Evolutionary conservation across 2,329 filamentous ascomycete species (phyloP).

Genomic region (Colletotrichum lupini): DNA sequence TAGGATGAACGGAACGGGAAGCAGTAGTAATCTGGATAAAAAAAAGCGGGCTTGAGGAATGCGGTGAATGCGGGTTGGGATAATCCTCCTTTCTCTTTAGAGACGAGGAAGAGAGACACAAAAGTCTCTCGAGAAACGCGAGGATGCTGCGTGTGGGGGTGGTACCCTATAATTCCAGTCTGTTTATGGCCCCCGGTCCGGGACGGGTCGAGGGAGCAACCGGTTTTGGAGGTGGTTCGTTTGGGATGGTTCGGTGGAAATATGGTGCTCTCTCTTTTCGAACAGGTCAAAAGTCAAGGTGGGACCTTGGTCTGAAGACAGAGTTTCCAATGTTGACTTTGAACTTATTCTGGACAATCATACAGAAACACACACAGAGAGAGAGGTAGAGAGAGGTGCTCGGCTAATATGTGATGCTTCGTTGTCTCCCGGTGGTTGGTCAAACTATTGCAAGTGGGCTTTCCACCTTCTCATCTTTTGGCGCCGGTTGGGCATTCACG

Average conservation of each 20-base stretch:
- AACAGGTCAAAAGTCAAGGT: not conserved
- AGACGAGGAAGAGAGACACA: not conserved
- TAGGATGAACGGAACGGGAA: not conserved
- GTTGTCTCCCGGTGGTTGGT: constrained; percentile 36
- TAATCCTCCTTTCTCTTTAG: not conserved
- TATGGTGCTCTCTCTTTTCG: not conserved
- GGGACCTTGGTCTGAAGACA: not conserved
- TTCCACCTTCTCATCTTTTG: not conserved
- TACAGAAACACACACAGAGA: no score
- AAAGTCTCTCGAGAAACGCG: not conserved
- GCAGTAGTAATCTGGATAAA: not conserved
- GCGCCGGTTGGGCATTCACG: constrained; percentile 8
- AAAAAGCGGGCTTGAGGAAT: constrained; percentile 26
- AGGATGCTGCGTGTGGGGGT: constrained; percentile 1
- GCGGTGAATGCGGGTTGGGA: not conserved
- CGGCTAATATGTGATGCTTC: constrained; percentile 30
- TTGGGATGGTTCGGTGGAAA: not conserved
- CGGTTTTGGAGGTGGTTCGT: not conserved
- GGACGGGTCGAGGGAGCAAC: constrained; percentile 35
- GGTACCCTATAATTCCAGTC: constrained; percentile 6
- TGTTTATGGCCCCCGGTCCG: constrained; percentile 25
- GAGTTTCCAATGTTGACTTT: not conserved
- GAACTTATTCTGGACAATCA: not conserved
- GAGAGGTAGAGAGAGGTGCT: not conserved
- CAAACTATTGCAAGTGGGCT: not conserved